Evolutionary conservation across 768 basidiomycete genomes (phyloP).

Genomic region (Leccinum disarticulatum): DNA sequence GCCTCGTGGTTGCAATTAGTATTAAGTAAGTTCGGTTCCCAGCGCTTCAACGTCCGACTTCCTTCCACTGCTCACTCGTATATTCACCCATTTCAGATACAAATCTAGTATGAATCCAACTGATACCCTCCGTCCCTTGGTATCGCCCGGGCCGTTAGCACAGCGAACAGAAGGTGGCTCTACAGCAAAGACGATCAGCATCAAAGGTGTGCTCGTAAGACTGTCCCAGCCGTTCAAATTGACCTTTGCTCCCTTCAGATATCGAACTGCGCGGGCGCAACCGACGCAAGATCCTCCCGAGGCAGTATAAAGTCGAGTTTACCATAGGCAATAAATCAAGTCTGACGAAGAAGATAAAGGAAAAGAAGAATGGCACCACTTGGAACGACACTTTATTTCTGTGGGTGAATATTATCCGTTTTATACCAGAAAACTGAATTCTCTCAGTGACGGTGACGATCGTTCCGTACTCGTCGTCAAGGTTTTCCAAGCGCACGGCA

Average conservation of each 20-base stretch:
- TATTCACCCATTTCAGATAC: too few relatives aligned
- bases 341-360: neutral
- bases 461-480: too few relatives aligned
- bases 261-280: neutral
- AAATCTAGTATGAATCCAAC: neutral
- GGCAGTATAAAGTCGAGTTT: neutral
- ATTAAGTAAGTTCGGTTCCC: too few relatives aligned
- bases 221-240: too few relatives aligned
- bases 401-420: neutral
- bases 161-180: neutral
- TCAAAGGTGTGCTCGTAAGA: neutral
- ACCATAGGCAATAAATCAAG: neutral
- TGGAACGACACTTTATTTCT: neutral
- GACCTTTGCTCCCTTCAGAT: neutral
- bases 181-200: neutral
- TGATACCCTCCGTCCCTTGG: neutral
- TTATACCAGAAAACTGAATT: too few relatives aligned
- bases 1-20: too few relatives aligned
- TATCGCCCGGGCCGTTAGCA: too few relatives aligned
- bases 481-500: too few relatives aligned
- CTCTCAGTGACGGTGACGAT: neutral
- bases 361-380: too few relatives aligned
- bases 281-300: neutral
- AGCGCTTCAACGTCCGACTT: too few relatives aligned
- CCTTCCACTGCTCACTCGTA: too few relatives aligned